Evolutionary conservation across 768 basidiomycete genomes (phyloP), one percentile per base, ranked within the genome.

Genomic region (Gloeophyllum trabeum): DNA sequence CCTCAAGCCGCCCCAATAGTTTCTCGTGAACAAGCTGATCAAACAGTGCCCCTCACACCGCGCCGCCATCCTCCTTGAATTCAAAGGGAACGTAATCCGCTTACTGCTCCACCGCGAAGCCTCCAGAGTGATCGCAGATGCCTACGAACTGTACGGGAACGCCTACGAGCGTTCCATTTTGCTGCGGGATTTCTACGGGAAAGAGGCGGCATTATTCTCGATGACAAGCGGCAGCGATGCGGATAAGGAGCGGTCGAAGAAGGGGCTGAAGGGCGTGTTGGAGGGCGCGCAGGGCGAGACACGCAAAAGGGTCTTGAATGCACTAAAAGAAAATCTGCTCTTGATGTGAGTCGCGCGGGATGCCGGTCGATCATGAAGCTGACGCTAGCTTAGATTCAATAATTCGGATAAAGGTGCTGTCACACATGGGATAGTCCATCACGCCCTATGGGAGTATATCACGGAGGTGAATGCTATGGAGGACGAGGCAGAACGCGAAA

Each of bases 341-440:
- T 73, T 74, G 12, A 79, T 93, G 89, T 94, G 48, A 46, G 81
- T 62, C 4, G 5, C 18, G 37, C 19, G 39, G 39, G 25, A 4
- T 25, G 7, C 23, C 40, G 28, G 13, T 28, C 13, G 3, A 19
- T 24, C 18, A 18, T 37, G n/a, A 39, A 39, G 13, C 34, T 39
- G 13, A 43, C 41, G 44, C 41, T 24, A 41, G 36, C 3, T n/a
- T 50, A 94, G 90, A 35, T 91, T 91, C 57, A 87, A 94, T 55
- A 90, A 93, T 50, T 73, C 90, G 0, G 90, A 94, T 52, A 94
- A 94, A 57, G 88, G 86, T 7, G 79, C 88, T 1, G 69, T 91
- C 6, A 80, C 84, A 3, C 88, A 93, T 59, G 81, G 84, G 0
- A 77, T 94, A 30, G 84, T 93, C 6, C 92, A 97, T 54, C 76